Percentiles rank a stretch among this genome's conserved stretches.
These are phyloP conservation scores for Saccharomycopsis crataegensis DNA, from an alignment of 1,139 yeast genomes.

Conservation along the genomic window DNA sequence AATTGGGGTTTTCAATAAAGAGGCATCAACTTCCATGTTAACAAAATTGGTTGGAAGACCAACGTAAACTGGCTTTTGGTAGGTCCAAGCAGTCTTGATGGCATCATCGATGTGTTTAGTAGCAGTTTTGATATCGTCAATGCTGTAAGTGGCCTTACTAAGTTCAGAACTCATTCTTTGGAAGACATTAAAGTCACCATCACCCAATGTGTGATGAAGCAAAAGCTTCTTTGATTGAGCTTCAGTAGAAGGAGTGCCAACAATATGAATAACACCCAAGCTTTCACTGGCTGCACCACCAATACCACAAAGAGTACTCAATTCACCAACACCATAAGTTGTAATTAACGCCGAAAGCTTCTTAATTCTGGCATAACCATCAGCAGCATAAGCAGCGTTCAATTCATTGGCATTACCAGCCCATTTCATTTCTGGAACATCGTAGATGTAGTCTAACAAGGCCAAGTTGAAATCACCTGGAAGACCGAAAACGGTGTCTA, in stretches of 20 bases:
- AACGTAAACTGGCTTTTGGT: conserved; percentile 78
- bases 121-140: conserved; percentile 56
- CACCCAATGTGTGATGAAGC: conserved; percentile 65
- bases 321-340: conserved; percentile 64
- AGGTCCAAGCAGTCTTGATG: conserved; percentile 60
- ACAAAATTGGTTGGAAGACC: conserved; percentile 81
- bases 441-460: conserved; percentile 54
- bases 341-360: conserved; percentile 54
- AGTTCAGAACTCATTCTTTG: conserved; percentile 67
- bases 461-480: conserved; percentile 69
- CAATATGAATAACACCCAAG: conserved; percentile 48
- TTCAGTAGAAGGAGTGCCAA: conserved; percentile 51
- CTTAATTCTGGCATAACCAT: conserved; percentile 62
- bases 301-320: conserved; percentile 50
- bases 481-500: conserved; percentile 52
- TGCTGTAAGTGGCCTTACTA: conserved; percentile 55
- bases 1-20: conserved; percentile 53
- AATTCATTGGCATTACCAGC: conserved; percentile 68
- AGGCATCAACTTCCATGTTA: conserved; percentile 49
- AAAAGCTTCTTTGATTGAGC: conserved; percentile 58
- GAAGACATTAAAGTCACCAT: conserved; percentile 79
- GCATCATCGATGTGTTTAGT: conserved; percentile 67
- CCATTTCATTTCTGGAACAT: conserved; percentile 55
- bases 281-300: conserved; percentile 58
- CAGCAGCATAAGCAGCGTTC: conserved; percentile 67